Percentiles rank a stretch among this genome's conserved stretches.
Evolutionary conservation across 2,329 filamentous ascomycete genomes (phyloP).

Genomic region (Phialocephala subalpina): DNA sequence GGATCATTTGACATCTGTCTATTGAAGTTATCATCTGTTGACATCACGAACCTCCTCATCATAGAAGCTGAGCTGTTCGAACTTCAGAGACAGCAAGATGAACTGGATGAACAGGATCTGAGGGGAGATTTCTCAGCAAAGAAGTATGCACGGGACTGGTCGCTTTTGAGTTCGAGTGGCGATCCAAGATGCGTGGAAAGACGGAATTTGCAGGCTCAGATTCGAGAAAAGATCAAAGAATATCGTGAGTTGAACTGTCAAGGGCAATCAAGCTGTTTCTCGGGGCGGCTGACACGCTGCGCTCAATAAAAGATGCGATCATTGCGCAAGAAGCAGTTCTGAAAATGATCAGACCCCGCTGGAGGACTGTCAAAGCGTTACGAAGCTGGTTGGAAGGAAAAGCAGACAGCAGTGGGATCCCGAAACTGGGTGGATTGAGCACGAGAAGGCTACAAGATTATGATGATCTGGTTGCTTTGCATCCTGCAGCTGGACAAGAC

Average conservation of each 20-base stretch:
- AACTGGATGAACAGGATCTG: neutral
- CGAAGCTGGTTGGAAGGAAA: neutral
- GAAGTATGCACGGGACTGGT: neutral
- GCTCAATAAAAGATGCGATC: neutral
- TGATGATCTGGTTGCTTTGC: neutral
- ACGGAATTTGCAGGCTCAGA: neutral
- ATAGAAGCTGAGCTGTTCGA: slow-evolving; percentile 1
- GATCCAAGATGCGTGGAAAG: slow-evolving; percentile 2
- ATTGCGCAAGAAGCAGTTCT: neutral
- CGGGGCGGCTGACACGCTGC: neutral
- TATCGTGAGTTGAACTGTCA: neutral
- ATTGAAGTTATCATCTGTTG: neutral
- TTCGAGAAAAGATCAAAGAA: neutral
- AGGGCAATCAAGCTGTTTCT: neutral
- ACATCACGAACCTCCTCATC: neutral
- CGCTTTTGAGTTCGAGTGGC: neutral
- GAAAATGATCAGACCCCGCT: neutral
- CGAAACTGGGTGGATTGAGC: neutral
- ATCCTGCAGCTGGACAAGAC: neutral
- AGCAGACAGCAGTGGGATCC: neutral
- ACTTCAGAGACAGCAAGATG: neutral
- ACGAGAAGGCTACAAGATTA: neutral
- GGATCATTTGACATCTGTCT: neutral
- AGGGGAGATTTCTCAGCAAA: slow-evolving; percentile 1
- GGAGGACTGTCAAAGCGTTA: neutral